phyloP scores from a whole-genome alignment of 2,329 filamentous ascomycete species.

The Aspergillus clavatus region DNA sequence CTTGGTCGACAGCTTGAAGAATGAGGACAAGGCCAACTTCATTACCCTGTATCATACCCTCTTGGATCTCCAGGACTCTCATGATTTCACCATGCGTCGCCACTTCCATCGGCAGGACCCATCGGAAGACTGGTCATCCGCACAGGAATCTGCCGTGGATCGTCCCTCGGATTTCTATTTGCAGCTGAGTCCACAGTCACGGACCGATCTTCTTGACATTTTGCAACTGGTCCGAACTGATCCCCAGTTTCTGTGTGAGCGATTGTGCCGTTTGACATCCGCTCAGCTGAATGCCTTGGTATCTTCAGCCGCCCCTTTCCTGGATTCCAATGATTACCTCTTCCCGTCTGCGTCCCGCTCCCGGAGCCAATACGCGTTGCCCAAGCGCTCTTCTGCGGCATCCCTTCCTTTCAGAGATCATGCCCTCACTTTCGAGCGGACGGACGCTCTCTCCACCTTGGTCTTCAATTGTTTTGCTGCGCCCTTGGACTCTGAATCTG shows the following conservation, averaged over 20 bases:
- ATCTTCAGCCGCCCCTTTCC: constrained; percentile 69
- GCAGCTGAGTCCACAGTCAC: constrained; percentile 69
- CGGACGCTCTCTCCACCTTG: constrained; percentile 77
- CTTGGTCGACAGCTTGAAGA: constrained; percentile 42
- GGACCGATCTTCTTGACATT: constrained; percentile 73
- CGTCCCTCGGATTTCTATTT: constrained; percentile 42
- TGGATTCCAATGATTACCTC: constrained; percentile 79
- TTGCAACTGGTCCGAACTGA: constrained; percentile 78
- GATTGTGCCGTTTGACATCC: constrained; percentile 69
- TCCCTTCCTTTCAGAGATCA: constrained; percentile 68
- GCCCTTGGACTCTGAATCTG: constrained; percentile 73
- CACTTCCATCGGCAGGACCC: constrained; percentile 33
- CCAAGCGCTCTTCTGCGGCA: constrained; percentile 44
- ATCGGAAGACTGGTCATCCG: constrained; percentile 25
- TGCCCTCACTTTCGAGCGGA: constrained; percentile 80
- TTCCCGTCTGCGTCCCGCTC: constrained; percentile 60
- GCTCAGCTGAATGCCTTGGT: constrained; percentile 73
- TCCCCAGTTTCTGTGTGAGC: constrained; percentile 78
- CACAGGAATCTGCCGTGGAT: constrained; percentile 37
- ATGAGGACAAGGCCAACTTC: constrained; percentile 44
- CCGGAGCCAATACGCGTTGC: constrained; percentile 46
- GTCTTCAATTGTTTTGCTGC: constrained; percentile 88
- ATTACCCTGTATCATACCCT: constrained; percentile 42
- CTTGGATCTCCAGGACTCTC: constrained; percentile 42
- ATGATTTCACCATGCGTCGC: constrained; percentile 31